Conservation (phyloP, 2,329 filamentous ascomycete genomes). For the Penicillium psychrosexuale region DNA sequence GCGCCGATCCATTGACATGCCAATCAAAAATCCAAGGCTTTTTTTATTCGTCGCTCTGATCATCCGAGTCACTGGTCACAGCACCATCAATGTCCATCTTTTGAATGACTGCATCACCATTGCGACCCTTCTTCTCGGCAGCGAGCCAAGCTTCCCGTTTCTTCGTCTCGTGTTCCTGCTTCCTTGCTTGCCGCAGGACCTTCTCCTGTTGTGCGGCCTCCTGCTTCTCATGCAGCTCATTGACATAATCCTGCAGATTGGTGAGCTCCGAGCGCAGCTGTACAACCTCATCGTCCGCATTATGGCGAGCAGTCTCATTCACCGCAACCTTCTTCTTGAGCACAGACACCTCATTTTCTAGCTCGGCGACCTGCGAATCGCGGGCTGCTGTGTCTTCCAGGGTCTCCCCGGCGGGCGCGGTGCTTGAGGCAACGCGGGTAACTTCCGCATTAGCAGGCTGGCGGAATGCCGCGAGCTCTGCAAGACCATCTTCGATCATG, state of each 20-base stretch:
- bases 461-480: slow-evolving; percentile 35
- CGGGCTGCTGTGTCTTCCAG: slow-evolving; percentile 23
- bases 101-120: slow-evolving; percentile 40
- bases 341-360: slow-evolving; percentile 41
- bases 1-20: slow-evolving; percentile 8
- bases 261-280: slow-evolving; percentile 37
- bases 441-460: slow-evolving; percentile 24
- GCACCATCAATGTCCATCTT: slow-evolving; percentile 37
- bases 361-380: slow-evolving; percentile 28
- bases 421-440: slow-evolving; percentile 13
- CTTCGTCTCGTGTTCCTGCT: slow-evolving; percentile 40
- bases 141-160: slow-evolving; percentile 45
- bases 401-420: slow-evolving; percentile 6
- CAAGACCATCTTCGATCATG: slow-evolving; percentile 42
- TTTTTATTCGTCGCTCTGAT: slow-evolving; percentile 34
- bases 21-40: background rate
- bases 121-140: slow-evolving; percentile 44
- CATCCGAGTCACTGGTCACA: slow-evolving; percentile 37
- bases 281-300: slow-evolving; percentile 35
- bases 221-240: slow-evolving; percentile 40
- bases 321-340: slow-evolving; percentile 38
- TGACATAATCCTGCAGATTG: slow-evolving; percentile 38
- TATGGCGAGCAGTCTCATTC: slow-evolving; percentile 37
- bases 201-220: slow-evolving; percentile 33
- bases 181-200: slow-evolving; percentile 35